A percentile compares a stretch with the other conserved stretches of the same genome.
Conservation (phyloP, 2,329 filamentous ascomycete species). For the Amauroascus verrucosus region DNA sequence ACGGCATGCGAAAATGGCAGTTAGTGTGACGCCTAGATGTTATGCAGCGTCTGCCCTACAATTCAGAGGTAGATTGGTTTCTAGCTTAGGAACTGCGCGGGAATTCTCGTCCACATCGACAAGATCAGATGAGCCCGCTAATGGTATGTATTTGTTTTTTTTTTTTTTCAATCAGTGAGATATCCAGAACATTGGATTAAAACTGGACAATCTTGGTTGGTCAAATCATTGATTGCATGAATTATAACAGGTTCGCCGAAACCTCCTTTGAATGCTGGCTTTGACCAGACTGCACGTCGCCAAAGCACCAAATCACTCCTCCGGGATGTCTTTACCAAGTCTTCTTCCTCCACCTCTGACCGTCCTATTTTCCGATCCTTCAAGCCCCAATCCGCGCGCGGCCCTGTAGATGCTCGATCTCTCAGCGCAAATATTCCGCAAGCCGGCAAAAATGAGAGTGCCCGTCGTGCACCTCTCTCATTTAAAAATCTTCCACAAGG, state of each 20-base stretch:
- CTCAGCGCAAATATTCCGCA: neutral
- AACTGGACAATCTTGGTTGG: neutral
- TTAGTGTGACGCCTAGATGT: neutral
- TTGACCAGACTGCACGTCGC: conserved; percentile 6
- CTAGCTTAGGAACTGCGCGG: neutral
- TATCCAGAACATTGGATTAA: no score
- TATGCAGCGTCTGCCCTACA: neutral
- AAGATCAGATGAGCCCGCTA: neutral
- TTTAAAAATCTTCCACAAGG: conserved; percentile 7
- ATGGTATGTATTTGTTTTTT: conserved; percentile 1
- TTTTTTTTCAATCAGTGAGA: neutral
- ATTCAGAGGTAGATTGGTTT: neutral
- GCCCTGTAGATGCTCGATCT: conserved; percentile 2
- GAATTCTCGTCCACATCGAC: conserved; percentile 3
- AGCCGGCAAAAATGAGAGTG: neutral
- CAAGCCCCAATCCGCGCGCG: neutral
- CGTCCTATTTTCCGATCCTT: neutral
- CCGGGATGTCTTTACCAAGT: neutral
- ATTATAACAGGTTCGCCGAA: neutral
- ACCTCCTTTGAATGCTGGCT: neutral
- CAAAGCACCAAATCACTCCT: conserved; percentile 3
- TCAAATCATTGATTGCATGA: neutral
- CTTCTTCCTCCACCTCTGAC: neutral
- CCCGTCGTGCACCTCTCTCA: conserved; percentile 2
- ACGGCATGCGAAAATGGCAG: conserved; percentile 3